Evolutionary conservation across 768 basidiomycete species (phyloP).

Genomic region (Naganishia onofrii): DNA sequence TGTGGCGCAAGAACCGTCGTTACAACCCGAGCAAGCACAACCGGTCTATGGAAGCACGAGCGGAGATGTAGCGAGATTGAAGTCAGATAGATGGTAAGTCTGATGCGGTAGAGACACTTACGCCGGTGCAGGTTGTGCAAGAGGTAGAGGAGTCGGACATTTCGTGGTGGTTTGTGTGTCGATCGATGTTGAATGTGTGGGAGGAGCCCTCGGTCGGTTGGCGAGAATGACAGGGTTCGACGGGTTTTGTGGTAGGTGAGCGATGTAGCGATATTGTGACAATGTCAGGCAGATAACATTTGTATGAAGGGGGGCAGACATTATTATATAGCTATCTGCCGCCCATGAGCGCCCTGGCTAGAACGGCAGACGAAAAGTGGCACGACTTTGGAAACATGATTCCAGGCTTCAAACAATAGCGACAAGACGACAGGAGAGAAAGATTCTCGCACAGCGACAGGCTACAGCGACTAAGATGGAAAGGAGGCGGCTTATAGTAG

Average conservation of each 20-base stretch:
- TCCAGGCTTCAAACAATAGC: background rate
- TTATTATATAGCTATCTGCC: too few relatives aligned
- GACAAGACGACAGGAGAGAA: background rate
- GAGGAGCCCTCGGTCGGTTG: too few relatives aligned
- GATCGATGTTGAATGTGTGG: too few relatives aligned
- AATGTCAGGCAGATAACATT: too few relatives aligned
- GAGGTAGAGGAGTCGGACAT: background rate
- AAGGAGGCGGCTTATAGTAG: background rate
- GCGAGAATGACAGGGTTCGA: too few relatives aligned
- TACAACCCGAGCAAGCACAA: background rate
- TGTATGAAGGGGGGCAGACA: too few relatives aligned
- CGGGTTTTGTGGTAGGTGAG: too few relatives aligned
- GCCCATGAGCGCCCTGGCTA: too few relatives aligned
- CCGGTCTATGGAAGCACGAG: background rate
- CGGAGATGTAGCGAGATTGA: background rate
- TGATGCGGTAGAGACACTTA: background rate
- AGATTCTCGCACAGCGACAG: background rate
- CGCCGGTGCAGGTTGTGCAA: slow-evolving; percentile 1
- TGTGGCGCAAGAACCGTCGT: background rate
- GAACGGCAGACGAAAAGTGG: background rate
- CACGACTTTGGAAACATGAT: background rate
- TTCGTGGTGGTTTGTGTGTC: too few relatives aligned
- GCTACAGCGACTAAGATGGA: background rate
- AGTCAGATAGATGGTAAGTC: background rate
- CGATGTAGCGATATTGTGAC: too few relatives aligned